Conservation (phyloP, 257 asterid species). For the Nyctanthes arbortristis region DNA sequence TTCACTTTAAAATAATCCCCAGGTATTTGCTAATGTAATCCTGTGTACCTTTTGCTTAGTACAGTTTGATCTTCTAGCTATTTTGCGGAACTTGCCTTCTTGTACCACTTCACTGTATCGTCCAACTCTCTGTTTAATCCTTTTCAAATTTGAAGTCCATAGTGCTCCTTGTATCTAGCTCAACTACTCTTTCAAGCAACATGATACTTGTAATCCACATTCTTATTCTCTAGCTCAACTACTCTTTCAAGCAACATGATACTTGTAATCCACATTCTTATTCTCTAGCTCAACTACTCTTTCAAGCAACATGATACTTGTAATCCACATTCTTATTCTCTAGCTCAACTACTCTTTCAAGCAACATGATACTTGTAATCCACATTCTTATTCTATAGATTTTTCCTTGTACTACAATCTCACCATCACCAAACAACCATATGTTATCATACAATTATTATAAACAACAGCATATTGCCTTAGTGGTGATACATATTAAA, state of each 20-base stretch:
- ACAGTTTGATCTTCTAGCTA: neutral
- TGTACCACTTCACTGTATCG: neutral
- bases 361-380: neutral
- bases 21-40: neutral
- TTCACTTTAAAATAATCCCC: too few relatives aligned
- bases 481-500: neutral
- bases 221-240: too few relatives aligned
- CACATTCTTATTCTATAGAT: neutral
- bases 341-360: neutral
- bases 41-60: neutral
- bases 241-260: too few relatives aligned
- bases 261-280: too few relatives aligned
- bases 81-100: neutral
- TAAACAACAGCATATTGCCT: neutral
- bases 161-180: too few relatives aligned
- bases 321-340: neutral
- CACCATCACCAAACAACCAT: neutral
- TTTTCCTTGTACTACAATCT: neutral
- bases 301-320: neutral
- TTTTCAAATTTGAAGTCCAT: too few relatives aligned
- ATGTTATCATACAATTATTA: neutral
- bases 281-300: neutral
- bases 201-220: too few relatives aligned
- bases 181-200: too few relatives aligned
- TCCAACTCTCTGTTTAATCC: neutral